Evolutionary conservation across 2,329 filamentous ascomycete genomes (phyloP).

Genomic region (Xylariaceae sp.): DNA sequence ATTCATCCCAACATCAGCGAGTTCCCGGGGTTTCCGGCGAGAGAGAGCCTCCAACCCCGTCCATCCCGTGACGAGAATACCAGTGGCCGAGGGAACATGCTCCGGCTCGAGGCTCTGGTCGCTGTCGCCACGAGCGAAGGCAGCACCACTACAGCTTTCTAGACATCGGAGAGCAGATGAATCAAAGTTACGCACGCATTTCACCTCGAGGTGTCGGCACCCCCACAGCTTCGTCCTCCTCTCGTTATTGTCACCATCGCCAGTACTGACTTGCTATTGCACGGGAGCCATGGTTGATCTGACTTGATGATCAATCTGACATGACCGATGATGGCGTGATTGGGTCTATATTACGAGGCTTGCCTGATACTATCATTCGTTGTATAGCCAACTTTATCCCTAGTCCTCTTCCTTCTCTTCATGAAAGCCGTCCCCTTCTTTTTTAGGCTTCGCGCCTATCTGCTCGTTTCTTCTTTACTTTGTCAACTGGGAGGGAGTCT

Average conservation of each 20-base stretch:
- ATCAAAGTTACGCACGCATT: background rate
- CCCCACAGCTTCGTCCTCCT: background rate
- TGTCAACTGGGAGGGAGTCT: background rate
- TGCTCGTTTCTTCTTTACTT: background rate
- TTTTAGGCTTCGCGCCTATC: background rate
- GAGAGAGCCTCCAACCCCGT: slow-evolving; percentile 28
- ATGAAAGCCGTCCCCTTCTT: too few species aligned
- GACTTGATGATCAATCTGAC: too few species aligned
- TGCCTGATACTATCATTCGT: too few species aligned
- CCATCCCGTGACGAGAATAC: slow-evolving; percentile 30
- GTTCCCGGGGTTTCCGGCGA: slow-evolving; percentile 46
- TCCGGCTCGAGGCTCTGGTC: slow-evolving; percentile 56
- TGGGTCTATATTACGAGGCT: too few species aligned
- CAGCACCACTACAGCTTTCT: slow-evolving; percentile 32
- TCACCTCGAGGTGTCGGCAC: background rate
- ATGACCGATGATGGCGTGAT: too few species aligned
- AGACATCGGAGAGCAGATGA: slow-evolving; percentile 1
- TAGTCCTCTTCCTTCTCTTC: too few species aligned
- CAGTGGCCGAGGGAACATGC: slow-evolving; percentile 42
- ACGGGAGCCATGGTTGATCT: too few species aligned
- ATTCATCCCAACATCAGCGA: slow-evolving; percentile 51
- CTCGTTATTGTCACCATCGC: too few species aligned
- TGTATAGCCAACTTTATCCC: too few species aligned
- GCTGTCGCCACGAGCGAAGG: slow-evolving; percentile 58
- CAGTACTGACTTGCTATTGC: too few species aligned